phyloP scores from a whole-genome alignment of 306 rosid species.

The Myrica gale region DNA sequence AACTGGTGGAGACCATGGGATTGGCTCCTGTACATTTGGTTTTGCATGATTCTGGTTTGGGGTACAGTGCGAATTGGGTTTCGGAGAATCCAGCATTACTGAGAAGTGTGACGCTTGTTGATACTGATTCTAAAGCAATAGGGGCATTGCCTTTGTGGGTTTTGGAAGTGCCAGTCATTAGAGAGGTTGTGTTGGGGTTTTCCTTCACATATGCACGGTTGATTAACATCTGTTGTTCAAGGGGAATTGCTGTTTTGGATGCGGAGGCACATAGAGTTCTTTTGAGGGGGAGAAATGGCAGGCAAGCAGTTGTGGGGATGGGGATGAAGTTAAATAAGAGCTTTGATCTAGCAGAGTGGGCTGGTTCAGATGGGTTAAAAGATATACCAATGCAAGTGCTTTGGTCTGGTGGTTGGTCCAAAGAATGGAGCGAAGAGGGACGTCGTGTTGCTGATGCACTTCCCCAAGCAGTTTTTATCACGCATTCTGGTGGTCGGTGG shows the following conservation, averaged over 20 bases:
- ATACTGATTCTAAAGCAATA: conserved; percentile 34
- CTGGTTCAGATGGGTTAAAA: conserved; percentile 66
- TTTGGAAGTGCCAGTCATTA: conserved; percentile 56
- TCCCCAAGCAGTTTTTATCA: conserved; percentile 58
- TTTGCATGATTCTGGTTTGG: conserved; percentile 78
- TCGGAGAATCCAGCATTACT: conserved; percentile 53
- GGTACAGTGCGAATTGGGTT: conserved; percentile 65
- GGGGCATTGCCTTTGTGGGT: conserved; percentile 73
- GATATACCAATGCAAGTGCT: conserved; percentile 67
- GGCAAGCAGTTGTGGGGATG: conserved; percentile 62
- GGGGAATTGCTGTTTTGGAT: conserved; percentile 44
- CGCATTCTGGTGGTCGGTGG: conserved; percentile 86
- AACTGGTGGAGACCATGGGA: conserved; percentile 57
- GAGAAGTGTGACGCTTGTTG: conserved; percentile 83
- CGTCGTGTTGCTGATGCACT: conserved; percentile 58
- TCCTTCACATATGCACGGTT: conserved; percentile 44
- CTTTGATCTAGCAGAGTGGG: conserved; percentile 86
- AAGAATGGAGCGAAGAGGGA: conserved; percentile 84
- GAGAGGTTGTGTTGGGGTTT: conserved; percentile 67
- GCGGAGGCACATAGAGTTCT: conserved; percentile 66
- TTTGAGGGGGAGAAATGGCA: conserved; percentile 66
- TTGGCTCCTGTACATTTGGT: conserved; percentile 86
- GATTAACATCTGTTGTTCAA: conserved; percentile 61
- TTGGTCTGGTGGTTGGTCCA: conserved; percentile 78
- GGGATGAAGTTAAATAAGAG: conserved; percentile 74